Base-by-base conservation (phyloP, 345 rosid genomes). In the Eucalyptus leucophloia region DNA sequence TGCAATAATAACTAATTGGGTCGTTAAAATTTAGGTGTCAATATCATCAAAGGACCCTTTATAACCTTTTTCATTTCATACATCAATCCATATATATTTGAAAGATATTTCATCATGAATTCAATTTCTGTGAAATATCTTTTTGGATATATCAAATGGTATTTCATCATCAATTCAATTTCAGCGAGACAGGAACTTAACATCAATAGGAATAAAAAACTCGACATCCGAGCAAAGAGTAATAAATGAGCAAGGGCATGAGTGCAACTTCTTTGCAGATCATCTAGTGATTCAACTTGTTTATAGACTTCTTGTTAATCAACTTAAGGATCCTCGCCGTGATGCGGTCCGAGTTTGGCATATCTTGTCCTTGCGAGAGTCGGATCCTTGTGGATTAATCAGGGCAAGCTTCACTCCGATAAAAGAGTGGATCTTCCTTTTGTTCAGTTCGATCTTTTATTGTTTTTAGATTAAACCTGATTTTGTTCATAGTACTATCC, bases 1-100 rank as follows among this genome's bases (percentile, higher is more conserved):
- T 53, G 58, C 24, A 7, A 53, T 19, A 53, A 19, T 53, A 53
- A 53, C 10, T 53, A 53, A 53, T 3, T 53, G 26, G 58, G 58
- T 53, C 0, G 2, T 5, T 0, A 53, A 53, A 53, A 8, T 53
- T 19, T 19, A 53, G 0, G 26, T 53, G 11, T 28, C 67, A 11
- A 26, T 10, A 58, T 58, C 30, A 26, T 5, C n/a, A 58, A 58
- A 58, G 0, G n/a, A 58, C 65, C n/a, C 7, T 58, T 62, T 13
- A 30, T 30, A 62, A 5, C 37, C 9, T 62, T 30, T 62, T 37
- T 62, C 72, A n/a, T 1, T 62, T 62, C 72, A 62, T 30, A 14
- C 72, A 62, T 62, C 37, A 62, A 7, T 62, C 72, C 37, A 62
- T 62, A 62, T 14, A 62, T 30, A 30, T 14, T 62, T 30, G 5